Evolutionary conservation across 306 rosid genomes (phyloP).

Genomic region (Quillaja saponaria): DNA sequence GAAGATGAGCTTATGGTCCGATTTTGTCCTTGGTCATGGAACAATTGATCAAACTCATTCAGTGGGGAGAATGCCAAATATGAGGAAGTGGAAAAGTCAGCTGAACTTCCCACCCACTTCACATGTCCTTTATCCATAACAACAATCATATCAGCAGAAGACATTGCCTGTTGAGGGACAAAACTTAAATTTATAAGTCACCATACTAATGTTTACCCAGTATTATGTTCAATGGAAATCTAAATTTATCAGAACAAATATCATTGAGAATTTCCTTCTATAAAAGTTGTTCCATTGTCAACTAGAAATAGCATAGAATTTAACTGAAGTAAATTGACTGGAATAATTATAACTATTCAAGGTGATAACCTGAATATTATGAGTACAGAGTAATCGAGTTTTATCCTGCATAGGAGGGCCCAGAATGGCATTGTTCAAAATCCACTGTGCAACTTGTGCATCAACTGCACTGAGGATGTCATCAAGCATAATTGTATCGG

Average conservation of each 20-base stretch:
- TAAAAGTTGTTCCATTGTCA: constrained; percentile 1
- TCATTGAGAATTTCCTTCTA: constrained; percentile 4
- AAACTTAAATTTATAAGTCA: constrained; percentile 26
- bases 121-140: constrained; percentile 79
- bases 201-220: constrained; percentile 13
- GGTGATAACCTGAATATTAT: constrained; percentile 71
- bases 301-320: neutral
- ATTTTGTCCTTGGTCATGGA: constrained; percentile 42
- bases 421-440: constrained; percentile 67
- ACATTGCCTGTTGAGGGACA: constrained; percentile 68
- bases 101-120: constrained; percentile 75
- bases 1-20: constrained; percentile 37
- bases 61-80: constrained; percentile 58
- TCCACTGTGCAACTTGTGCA: constrained; percentile 85
- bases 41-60: constrained; percentile 67
- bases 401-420: constrained; percentile 69
- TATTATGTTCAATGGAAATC: constrained; percentile 7
- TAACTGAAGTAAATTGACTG: constrained; percentile 7
- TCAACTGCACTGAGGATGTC: constrained; percentile 94
- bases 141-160: constrained; percentile 73
- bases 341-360: constrained; percentile 10
- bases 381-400: constrained; percentile 82
- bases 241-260: constrained; percentile 12
- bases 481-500: constrained; percentile 80
- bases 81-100: constrained; percentile 53